Evolutionary conservation across 164 flowering plant genomes (phyloP), one percentile per base, ranked within the genome.

Genomic region (Paratinospora sagittata): DNA sequence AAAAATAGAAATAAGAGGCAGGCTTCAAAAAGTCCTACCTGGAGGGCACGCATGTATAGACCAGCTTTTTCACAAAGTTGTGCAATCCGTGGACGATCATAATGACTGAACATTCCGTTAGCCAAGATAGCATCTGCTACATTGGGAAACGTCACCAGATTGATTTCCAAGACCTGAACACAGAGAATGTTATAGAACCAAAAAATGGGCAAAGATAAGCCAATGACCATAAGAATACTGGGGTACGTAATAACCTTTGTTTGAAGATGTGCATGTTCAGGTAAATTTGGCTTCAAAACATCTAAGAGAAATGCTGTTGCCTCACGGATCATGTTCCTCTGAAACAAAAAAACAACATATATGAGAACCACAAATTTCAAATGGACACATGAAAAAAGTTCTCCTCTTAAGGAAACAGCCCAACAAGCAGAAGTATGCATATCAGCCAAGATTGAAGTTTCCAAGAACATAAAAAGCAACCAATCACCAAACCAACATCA

Each of bases 11-110:
- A 43, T 43, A 43, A 30, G 34, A 30, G 34, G 3, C 24, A 43
- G 60, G 52, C 14, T 9, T 2, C 47, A 43, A 43, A n/a, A 73
- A 72, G 47, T 6, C 23, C 60, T 79, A 91, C 99, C 85, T 88
- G 95, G 74, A 96, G 85, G 27, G 99, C 98, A 70, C 96, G 87
- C 70, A 96, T 73, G 68, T 83, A 96, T 11, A 96, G 86, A 66
- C 98, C 99, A 81, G 97, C 93, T 80, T 96, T 96, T 76, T 96
- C 99, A 87, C 99, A 96, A 47, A 96, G 97, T 77, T 96, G 99
- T 47, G 92, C 99, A 81, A 96, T 83, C 24, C 99, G 92, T 68
- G 99, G 98, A 63, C 98, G 92, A 69, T 96, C 99, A 82, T 96
- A 96, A 73, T 96, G 99, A 77, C 92, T 90, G 74, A 96, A 96